Percentiles rank a stretch among this genome's conserved stretches.
These are phyloP conservation scores for Cymbidium sinense DNA, from an alignment of 106 monocot species.

Conservation along the genomic window DNA sequence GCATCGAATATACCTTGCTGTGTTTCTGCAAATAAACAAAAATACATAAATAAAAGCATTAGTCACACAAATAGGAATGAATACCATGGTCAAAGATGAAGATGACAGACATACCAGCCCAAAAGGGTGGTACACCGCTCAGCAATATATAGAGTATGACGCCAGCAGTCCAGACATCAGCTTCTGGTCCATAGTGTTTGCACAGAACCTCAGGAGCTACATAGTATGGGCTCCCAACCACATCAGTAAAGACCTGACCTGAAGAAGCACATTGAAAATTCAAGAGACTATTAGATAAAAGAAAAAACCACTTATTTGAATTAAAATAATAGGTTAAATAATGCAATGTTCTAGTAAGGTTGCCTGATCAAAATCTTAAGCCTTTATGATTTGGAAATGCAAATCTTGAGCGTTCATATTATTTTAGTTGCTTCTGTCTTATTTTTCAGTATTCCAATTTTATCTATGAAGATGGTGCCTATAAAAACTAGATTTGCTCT, in stretches of 20 bases:
- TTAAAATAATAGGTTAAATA: no score
- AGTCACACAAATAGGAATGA: neutral
- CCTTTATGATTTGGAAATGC: no score
- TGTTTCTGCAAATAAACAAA: conserved; percentile 37
- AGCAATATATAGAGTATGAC: conserved; percentile 53
- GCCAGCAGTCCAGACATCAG: conserved; percentile 68
- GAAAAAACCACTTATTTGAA: neutral
- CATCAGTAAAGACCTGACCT: conserved; percentile 57
- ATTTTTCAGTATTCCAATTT: no score
- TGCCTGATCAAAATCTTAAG: no score
- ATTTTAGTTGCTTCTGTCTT: no score
- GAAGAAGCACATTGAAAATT: conserved; percentile 9
- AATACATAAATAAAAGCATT: neutral
- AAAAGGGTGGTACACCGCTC: conserved; percentile 63
- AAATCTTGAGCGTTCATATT: no score
- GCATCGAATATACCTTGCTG: conserved; percentile 79
- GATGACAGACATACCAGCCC: conserved; percentile 32
- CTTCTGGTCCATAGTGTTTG: conserved; percentile 50
- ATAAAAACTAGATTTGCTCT: no score
- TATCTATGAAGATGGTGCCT: no score
- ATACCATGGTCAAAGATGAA: neutral
- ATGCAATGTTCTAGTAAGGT: no score
- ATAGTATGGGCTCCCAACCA: conserved; percentile 61
- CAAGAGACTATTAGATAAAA: neutral
- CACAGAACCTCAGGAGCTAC: conserved; percentile 57